Base-by-base conservation (phyloP, 2,329 filamentous ascomycete species). In the Xylaria sp. region DNA sequence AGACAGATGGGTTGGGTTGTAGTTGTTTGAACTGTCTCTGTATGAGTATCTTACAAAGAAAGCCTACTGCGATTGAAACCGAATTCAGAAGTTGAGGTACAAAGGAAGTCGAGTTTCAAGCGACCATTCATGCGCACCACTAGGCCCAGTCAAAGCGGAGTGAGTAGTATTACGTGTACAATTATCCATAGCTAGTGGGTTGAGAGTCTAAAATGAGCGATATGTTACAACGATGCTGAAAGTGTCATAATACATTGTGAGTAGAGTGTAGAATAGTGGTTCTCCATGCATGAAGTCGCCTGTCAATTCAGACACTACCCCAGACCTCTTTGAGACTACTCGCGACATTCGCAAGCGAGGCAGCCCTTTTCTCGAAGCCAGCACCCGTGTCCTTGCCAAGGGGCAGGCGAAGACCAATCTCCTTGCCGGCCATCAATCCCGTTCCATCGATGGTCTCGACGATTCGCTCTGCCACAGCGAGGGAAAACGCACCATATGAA, bases 381-480 rank as follows among this genome's bases (percentile, higher is more conserved):
- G 33, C 47, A n/a, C 63, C 63, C 7, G 57, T 38, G 25, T 66
- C 63, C 25, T 63, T 66, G 17, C 63, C 63, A 15, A 66, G 60
- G 4, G 57, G 60, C 14, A 66, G 60, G 40, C 63, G 63, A 25
- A 66, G 63, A 11, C 56, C 57, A 5, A 72, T 31, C 7, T 67
- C 38, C 51, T 53, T 69, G 0, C 67, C 64, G 6, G 64, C 64
- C 57, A 71, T 60, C 2, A 59, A 14, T 9, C 72, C 71, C 11
- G 68, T 73, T 12, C 66, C 63, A 47, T 72, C 70, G 17, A 73
- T 61, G 0, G 67, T 58, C 40, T 73, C 70, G 33, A 73, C 65
- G 8, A 73, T 70, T 12, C 68, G 65, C 37, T 66, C 49, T 1
- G 67, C 70, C 4, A 70, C 61, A 3, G 60, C 38, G 14, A 51